Conservation (phyloP, 2,329 filamentous ascomycete species). For the Metarhizium album region DNA sequence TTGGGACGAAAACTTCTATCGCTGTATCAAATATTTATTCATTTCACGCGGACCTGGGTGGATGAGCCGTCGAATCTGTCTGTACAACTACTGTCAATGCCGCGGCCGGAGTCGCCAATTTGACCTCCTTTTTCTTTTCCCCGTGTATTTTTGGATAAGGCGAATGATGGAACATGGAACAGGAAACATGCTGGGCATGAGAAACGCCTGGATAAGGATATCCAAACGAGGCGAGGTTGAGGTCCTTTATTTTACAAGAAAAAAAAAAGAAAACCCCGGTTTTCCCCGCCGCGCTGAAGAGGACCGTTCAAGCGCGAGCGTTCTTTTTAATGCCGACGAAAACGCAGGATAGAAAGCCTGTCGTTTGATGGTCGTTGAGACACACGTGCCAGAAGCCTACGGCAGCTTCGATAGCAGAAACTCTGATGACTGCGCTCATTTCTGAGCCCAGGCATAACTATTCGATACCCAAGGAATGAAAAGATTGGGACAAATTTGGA, state of each 20-base stretch:
- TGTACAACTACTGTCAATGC: background rate
- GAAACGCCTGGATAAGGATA: background rate
- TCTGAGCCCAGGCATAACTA: background rate
- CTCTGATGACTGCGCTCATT: background rate
- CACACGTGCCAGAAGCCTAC: background rate
- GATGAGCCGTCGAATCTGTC: background rate
- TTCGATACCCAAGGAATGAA: background rate
- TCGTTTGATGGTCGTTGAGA: background rate
- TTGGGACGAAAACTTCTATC: background rate
- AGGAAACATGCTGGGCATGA: background rate
- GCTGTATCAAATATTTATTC: background rate
- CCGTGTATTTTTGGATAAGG: background rate
- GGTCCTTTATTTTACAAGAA: no score
- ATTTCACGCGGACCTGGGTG: background rate
- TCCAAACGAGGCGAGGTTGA: background rate
- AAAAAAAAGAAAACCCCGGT: no score
- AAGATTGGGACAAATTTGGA: no score
- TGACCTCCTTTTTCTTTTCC: background rate
- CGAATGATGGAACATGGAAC: background rate
- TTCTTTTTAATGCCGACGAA: background rate
- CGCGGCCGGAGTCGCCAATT: background rate
- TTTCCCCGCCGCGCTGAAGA: background rate
- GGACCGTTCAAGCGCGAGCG: background rate
- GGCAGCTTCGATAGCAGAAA: background rate
- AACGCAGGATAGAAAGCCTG: background rate